A percentile compares a stretch with the other conserved stretches of the same genome.
phyloP scores from a whole-genome alignment of 495 filamentous ascomycete species.

The Apodospora peruviana region DNA sequence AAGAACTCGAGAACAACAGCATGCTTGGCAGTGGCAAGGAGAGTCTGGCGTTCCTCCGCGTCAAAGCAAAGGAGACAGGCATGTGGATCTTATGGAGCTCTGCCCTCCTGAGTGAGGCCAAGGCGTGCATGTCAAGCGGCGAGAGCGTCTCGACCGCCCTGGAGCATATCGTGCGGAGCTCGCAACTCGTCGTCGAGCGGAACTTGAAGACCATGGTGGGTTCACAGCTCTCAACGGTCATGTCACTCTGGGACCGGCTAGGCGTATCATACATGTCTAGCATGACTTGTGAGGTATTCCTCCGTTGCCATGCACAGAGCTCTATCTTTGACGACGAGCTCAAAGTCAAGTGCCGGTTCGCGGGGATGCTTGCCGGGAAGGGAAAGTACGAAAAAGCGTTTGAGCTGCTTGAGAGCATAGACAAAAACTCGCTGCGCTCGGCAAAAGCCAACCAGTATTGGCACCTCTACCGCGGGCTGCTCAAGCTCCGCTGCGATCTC shows the following conservation, averaged over 20 bases:
- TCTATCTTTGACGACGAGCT: conserved; percentile 74
- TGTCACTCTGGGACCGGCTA: conserved; percentile 70
- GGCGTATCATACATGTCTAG: conserved; percentile 62
- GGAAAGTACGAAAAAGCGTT: conserved; percentile 72
- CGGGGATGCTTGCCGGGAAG: conserved; percentile 37
- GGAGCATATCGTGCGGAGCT: conserved; percentile 74
- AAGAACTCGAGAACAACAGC: conserved; percentile 61
- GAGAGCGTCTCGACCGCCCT: conserved; percentile 73
- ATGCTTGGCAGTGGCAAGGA: conserved; percentile 77
- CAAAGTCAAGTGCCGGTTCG: conserved; percentile 47
- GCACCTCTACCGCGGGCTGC: conserved; percentile 63
- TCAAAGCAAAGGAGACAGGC: conserved; percentile 80
- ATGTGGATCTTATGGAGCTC: conserved; percentile 86
- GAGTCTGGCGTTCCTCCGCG: conserved; percentile 75
- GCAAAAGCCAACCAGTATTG: conserved; percentile 78
- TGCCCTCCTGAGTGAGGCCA: conserved; percentile 80
- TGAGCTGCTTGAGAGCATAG: conserved; percentile 58
- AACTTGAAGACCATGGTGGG: conserved; percentile 68
- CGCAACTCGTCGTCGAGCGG: conserved; percentile 73
- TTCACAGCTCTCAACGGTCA: conserved; percentile 63
- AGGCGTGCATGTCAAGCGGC: conserved; percentile 66
- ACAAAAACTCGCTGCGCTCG: conserved; percentile 61
- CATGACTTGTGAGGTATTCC: conserved; percentile 68
- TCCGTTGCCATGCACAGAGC: conserved; percentile 60
- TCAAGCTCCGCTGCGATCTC: conserved; percentile 66